Evolutionary conservation across 768 basidiomycete genomes (phyloP).

Genomic region (Amanita fuliginea): DNA sequence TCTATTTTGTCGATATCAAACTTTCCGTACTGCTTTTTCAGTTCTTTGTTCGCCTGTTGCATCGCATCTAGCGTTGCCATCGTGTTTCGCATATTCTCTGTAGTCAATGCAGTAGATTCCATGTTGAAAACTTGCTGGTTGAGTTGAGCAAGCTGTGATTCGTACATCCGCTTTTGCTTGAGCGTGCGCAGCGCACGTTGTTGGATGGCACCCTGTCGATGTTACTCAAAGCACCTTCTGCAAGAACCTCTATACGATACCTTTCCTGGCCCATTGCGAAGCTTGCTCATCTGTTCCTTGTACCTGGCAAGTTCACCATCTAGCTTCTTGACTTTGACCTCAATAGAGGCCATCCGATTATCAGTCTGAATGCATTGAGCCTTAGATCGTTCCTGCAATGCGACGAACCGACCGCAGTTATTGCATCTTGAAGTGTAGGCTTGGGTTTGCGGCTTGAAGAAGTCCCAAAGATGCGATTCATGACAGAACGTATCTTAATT

Average conservation of each 20-base stretch:
- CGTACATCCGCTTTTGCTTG: constrained; percentile 96
- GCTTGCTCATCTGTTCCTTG: constrained; percentile 93
- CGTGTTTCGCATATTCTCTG: constrained; percentile 97
- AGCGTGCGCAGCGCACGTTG: constrained; percentile 88
- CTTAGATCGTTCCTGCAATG: background rate
- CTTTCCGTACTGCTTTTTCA: constrained; percentile 95
- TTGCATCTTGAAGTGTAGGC: constrained; percentile 85
- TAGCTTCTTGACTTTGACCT: constrained; percentile 95
- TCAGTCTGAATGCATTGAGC: constrained; percentile 54
- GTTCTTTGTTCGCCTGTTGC: constrained; percentile 91
- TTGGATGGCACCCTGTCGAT: constrained; percentile 71
- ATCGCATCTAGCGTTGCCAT: constrained; percentile 99
- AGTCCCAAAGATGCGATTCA: constrained; percentile 82
- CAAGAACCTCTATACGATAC: constrained; percentile 18
- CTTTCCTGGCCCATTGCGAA: constrained; percentile 92
- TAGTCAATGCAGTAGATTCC: constrained; percentile 90
- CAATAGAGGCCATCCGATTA: constrained; percentile 72
- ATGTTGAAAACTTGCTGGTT: constrained; percentile 97
- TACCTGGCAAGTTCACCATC: constrained; percentile 88
- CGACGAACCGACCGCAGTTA: constrained; percentile 53
- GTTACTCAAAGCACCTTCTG: background rate
- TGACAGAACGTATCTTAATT: constrained; percentile 15
- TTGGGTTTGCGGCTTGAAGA: constrained; percentile 75
- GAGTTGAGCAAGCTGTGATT: constrained; percentile 81
- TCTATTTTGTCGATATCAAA: constrained; percentile 98